Evolutionary conservation across 2,329 filamentous ascomycete genomes (phyloP).

Genomic region (Sordariomycetes sp.): DNA sequence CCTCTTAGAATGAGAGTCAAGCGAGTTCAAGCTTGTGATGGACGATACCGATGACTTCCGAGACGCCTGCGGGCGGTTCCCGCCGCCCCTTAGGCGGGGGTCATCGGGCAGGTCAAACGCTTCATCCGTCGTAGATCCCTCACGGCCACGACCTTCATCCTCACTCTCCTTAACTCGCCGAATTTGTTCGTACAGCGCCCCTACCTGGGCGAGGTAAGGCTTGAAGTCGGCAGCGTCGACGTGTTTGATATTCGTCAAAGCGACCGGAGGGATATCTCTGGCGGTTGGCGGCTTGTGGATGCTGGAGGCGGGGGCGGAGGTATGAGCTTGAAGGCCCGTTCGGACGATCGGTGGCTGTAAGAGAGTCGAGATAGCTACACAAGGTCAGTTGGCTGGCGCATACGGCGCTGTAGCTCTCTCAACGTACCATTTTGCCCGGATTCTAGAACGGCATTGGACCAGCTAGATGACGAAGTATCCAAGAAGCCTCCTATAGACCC

Average conservation of each 20-base stretch:
- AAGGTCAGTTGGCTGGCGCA: background rate
- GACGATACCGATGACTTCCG: constrained; percentile 33
- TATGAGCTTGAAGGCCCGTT: constrained; percentile 75
- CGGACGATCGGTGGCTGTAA: constrained; percentile 83
- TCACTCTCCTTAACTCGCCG: constrained; percentile 71
- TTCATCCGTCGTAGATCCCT: constrained; percentile 28
- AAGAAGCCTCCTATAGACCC: constrained; percentile 61
- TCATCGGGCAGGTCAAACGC: constrained; percentile 26
- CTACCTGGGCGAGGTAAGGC: constrained; percentile 76
- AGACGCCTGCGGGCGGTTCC: constrained; percentile 23
- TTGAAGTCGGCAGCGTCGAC: constrained; percentile 73
- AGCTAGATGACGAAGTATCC: constrained; percentile 52
- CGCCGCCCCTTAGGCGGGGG: constrained; percentile 32
- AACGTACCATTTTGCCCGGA: constrained; percentile 69
- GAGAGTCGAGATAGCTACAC: constrained; percentile 78
- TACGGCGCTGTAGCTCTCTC: background rate
- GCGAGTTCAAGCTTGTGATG: constrained; percentile 24
- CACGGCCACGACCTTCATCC: constrained; percentile 42
- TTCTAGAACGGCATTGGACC: constrained; percentile 51
- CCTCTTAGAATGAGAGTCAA: constrained; percentile 12
- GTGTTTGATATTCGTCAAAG: constrained; percentile 76
- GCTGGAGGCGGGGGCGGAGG: constrained; percentile 56
- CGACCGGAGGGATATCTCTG: constrained; percentile 86
- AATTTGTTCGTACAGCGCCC: constrained; percentile 79
- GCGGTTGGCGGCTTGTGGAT: constrained; percentile 74